Base-by-base conservation (phyloP, 352 stramenopile genomes). In the Phytophthora tentaculata region DNA sequence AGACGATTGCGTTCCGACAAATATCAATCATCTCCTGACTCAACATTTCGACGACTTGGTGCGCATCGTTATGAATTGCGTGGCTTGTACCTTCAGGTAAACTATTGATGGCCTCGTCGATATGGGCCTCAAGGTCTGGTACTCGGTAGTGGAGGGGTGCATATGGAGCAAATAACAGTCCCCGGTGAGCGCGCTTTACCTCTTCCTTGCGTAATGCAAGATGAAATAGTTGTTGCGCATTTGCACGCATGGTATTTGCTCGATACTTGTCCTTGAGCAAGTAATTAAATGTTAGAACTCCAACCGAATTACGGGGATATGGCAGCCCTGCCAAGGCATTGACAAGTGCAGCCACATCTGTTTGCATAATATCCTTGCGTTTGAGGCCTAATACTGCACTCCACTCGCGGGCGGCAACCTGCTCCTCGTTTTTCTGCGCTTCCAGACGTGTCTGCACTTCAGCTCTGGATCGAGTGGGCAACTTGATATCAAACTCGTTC, bases 341-440 rank as follows among this genome's bases (percentile, higher is more conserved):
- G 47, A 92, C 69, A 20, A 95, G 71, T 20, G 88, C 73, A 20
- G 88, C 88, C 13, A 95, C 71, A 67, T 95, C 88, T n/a, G 79
- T 79, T 60, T 95, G 88, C 82, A 94, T 91, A 19, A 92, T 81
- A 64, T 95, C 88, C 22, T 84, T 88, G 28, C 88, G 88, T 44
- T 69, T 73, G 12, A 92, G 67, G 17, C 71, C 26, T 4, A 63
- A 23, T 19, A 95, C 67, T 13, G 60, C 60, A n/a, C 55, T 61
- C 77, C 84, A 94, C 45, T 90, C 74, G 7, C 50, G 55, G 9
- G 55, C 22, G 20, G 85, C 85, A 23, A 61, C 56, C 1, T 64
- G 32, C 55, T 94, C 85, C 41, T 91, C 80, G 14, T 24, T 28
- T 20, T 43, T 19, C 44, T 94, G 85, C 0, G 66, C 65, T 7